A percentile compares a stretch with the other conserved stretches of the same genome.
These are phyloP conservation scores for Parascedosporium putredinis DNA, from an alignment of 2,329 filamentous ascomycete species.

Conservation along the genomic window DNA sequence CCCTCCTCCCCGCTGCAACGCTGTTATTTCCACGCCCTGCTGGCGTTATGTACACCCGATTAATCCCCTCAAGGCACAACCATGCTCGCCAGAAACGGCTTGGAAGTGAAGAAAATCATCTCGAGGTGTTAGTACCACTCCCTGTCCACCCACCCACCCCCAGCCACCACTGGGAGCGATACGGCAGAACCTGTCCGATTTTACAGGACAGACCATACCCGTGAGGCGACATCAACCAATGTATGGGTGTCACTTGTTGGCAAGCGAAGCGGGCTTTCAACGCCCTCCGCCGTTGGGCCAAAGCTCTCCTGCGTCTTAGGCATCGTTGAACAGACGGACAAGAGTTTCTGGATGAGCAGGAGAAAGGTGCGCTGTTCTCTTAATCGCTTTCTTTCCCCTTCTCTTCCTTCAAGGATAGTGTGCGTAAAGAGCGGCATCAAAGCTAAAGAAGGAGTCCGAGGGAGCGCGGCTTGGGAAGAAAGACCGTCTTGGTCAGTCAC, in stretches of 20 bases:
- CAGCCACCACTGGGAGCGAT: not conserved
- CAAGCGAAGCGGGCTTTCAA: not conserved
- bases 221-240: not conserved
- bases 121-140: not conserved
- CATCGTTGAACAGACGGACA: not conserved
- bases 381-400: too few species aligned
- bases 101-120: not conserved
- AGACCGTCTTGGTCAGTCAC: too few species aligned
- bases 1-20: slow-evolving; percentile 5
- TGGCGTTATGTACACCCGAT: not conserved
- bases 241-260: slow-evolving; percentile 1
- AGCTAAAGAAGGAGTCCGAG: too few species aligned
- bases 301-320: not conserved
- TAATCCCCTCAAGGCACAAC: not conserved
- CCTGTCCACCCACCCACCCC: not conserved
- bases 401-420: too few species aligned
- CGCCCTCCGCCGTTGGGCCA: not conserved
- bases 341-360: not conserved
- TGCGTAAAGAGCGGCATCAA: too few species aligned
- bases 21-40: slow-evolving; percentile 5
- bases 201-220: not conserved
- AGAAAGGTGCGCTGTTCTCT: not conserved
- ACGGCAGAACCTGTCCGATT: not conserved
- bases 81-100: slow-evolving; percentile 1
- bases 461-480: too few species aligned